phyloP scores from a whole-genome alignment of 2,329 filamentous ascomycete genomes.

The Cladosporium oxysporum region DNA sequence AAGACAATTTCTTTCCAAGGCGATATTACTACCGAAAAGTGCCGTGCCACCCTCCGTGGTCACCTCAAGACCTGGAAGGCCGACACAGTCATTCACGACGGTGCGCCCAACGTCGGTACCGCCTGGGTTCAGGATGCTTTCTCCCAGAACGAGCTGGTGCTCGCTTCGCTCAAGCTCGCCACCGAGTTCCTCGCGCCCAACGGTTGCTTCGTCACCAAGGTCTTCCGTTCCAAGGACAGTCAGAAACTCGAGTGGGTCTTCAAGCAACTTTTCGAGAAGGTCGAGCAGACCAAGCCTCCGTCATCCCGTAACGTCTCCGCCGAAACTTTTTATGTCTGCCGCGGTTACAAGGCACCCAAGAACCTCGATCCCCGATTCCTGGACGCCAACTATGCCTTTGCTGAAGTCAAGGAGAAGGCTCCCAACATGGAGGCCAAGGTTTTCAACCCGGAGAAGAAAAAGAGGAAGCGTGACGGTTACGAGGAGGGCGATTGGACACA shows the following conservation, averaged over 20 bases:
- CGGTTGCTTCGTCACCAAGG: constrained; percentile 94
- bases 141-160: constrained; percentile 88
- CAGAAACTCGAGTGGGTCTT: constrained; percentile 96
- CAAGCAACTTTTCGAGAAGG: constrained; percentile 91
- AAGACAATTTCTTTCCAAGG: constrained; percentile 93
- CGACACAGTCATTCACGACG: constrained; percentile 93
- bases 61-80: constrained; percentile 97
- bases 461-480: constrained; percentile 95
- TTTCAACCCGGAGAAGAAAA: constrained; percentile 96
- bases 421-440: constrained; percentile 98
- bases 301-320: constrained; percentile 94
- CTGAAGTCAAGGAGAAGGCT: constrained; percentile 79
- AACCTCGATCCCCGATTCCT: constrained; percentile 88
- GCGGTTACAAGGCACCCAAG: constrained; percentile 93
- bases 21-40: constrained; percentile 97
- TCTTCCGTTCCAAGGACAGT: constrained; percentile 96
- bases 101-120: constrained; percentile 95
- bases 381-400: constrained; percentile 86
- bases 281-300: constrained; percentile 96
- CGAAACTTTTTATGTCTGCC: constrained; percentile 97
- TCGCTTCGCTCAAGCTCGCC: constrained; percentile 89
- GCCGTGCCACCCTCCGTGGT: constrained; percentile 80
- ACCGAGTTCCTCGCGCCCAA: constrained; percentile 89
- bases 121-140: constrained; percentile 99
- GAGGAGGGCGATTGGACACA: constrained; percentile 94